Base-by-base conservation (phyloP, 1,284 basidiomycete species). In the Agroathelia rolfsii region DNA sequence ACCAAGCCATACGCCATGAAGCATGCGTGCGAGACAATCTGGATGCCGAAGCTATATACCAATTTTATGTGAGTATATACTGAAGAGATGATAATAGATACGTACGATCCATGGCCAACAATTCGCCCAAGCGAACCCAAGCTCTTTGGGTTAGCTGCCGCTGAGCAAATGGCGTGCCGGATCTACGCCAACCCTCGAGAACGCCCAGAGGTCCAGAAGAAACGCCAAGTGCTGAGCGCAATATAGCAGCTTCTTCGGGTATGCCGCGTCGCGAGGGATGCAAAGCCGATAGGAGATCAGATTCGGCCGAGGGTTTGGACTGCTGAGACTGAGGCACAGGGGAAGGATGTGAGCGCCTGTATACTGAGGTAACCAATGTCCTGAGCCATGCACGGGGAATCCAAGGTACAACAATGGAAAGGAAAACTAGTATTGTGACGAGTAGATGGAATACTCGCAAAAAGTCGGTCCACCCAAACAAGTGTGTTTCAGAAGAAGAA, bases 371-470 rank as follows among this genome's bases (percentile, higher is more conserved):
- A n/a, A n/a, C n/a, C n/a, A n/a, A n/a, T n/a, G n/a, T n/a, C n/a
- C n/a, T n/a, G n/a, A n/a, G n/a, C 16, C 53, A 36, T 4, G 49
- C 45, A 11, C 50, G 38, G 1, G 63, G 59, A n/a, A 66, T 36
- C 65, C 66, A 68, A 3, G 66, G 62, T 0, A 72, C 35, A 11
- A 76, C 59, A 34, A 76, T 66, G n/a, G 68, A 69, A 32, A 65
- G 45, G 31, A 82, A 63, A 3, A 83, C 66, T 1, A 78, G 51
- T 23, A 72, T 49, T 1, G 78, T 79, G 6, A 78, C 72, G 22
- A 70, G 41, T 2, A 83, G 52, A 44, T 83, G 79, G 46, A 76
- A 61, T 1, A 61, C 46, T 41, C 79, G 77, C 7, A 74, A 46
- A 24, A 62, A 51, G 25, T 76, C 66, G 28, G 59, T 59, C 59